Conservation (phyloP, 2,329 filamentous ascomycete genomes). For the Paramyrothecium roridum region DNA sequence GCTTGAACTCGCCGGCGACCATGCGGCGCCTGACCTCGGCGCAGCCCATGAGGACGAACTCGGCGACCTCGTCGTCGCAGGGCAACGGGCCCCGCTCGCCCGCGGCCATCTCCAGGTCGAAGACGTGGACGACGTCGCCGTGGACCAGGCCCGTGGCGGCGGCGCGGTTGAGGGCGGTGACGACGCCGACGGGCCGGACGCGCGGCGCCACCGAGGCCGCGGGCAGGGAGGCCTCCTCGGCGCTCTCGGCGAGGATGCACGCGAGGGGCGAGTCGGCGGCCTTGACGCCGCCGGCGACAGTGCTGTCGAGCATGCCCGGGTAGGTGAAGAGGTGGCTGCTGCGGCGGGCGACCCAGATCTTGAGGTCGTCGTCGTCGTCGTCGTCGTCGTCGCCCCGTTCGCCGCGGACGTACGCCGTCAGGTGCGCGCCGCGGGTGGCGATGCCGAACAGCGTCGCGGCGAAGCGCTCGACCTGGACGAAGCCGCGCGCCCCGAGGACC, state of each 20-base stretch:
- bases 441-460: conserved; percentile 65
- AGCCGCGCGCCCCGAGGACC: conserved; percentile 31
- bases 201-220: conserved; percentile 18
- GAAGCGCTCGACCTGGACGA: conserved; percentile 54
- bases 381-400: background rate
- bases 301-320: conserved; percentile 73
- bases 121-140: conserved; percentile 59
- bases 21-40: conserved; percentile 58
- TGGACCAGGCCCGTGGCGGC: conserved; percentile 23
- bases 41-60: conserved; percentile 67
- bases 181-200: conserved; percentile 22
- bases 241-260: conserved; percentile 67
- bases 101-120: conserved; percentile 65
- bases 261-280: conserved; percentile 63
- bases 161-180: conserved; percentile 31
- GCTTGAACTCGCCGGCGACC: conserved; percentile 72
- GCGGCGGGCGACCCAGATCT: conserved; percentile 70
- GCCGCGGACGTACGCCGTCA: conserved; percentile 56
- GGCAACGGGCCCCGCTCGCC: conserved; percentile 59
- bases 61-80: conserved; percentile 74
- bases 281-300: conserved; percentile 74
- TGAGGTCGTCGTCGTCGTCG: conserved; percentile 39
- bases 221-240: conserved; percentile 62
- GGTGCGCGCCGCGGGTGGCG: conserved; percentile 61
- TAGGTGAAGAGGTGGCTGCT: conserved; percentile 68